phyloP scores from a whole-genome alignment of 257 asterid species.

The Solanum medicagineum region DNA sequence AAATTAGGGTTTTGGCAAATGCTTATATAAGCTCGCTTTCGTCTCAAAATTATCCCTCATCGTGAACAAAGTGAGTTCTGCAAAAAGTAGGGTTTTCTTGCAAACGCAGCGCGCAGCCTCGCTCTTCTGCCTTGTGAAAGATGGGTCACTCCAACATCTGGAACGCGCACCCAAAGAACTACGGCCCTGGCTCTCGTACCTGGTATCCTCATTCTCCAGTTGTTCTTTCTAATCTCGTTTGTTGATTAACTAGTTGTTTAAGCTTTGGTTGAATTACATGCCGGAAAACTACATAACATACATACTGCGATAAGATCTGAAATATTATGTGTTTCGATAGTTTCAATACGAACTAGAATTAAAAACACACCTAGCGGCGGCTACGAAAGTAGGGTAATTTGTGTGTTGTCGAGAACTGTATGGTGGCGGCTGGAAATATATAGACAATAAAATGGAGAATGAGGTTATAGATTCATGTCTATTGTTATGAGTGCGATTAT shows the following conservation, averaged over 20 bases:
- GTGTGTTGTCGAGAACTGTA: neutral
- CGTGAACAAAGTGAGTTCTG: neutral
- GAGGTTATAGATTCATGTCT: neutral
- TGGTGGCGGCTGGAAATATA: neutral
- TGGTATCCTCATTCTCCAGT: slow-evolving; percentile 11
- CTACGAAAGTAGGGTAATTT: no score
- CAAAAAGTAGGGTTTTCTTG: neutral
- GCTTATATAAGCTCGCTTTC: neutral
- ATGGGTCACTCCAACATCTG: slow-evolving; percentile 58
- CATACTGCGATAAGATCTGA: neutral
- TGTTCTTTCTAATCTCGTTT: neutral
- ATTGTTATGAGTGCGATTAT: neutral
- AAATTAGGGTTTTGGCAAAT: neutral
- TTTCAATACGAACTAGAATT: neutral
- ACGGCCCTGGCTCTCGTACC: slow-evolving; percentile 61
- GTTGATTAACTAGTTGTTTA: neutral
- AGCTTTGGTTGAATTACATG: neutral
- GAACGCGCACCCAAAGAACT: slow-evolving; percentile 48
- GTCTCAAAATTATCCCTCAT: neutral
- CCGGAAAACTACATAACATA: neutral
- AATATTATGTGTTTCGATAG: neutral
- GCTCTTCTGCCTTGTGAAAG: neutral
- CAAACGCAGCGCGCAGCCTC: neutral
- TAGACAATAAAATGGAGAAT: neutral
- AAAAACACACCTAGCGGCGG: neutral